phyloP scores from a whole-genome alignment of 352 stramenopile species.

The Phytophthora citrophthora region DNA sequence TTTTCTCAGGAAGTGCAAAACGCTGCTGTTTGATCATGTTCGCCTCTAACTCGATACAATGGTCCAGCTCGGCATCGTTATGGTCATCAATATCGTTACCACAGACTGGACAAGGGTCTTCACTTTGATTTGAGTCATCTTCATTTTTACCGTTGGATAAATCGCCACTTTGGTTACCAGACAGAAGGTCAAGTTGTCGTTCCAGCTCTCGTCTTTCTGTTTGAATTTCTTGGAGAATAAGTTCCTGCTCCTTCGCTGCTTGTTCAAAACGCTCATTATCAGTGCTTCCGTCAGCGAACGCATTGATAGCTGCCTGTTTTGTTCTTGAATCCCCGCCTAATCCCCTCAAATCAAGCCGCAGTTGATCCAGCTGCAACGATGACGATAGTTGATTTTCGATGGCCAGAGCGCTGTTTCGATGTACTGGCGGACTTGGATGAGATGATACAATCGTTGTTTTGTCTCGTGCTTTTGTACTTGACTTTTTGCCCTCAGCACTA shows the following conservation, averaged over 20 bases:
- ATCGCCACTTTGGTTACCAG: slow-evolving; percentile 9
- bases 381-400: slow-evolving; percentile 13
- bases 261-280: slow-evolving; percentile 27
- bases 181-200: slow-evolving; percentile 41
- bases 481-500: slow-evolving; percentile 5
- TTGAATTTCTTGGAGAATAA: slow-evolving; percentile 41
- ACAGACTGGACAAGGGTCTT: slow-evolving; percentile 65
- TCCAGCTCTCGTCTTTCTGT: slow-evolving; percentile 56
- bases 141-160: slow-evolving; percentile 1
- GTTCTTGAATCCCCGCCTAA: not conserved
- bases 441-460: not conserved
- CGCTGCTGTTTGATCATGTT: slow-evolving; percentile 20
- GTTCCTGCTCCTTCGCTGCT: slow-evolving; percentile 27
- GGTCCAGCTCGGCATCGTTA: slow-evolving; percentile 59
- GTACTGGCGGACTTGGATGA: slow-evolving; percentile 3
- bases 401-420: not conserved
- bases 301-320: slow-evolving; percentile 16
- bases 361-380: slow-evolving; percentile 37
- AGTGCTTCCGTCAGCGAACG: slow-evolving; percentile 25
- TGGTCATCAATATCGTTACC: slow-evolving; percentile 60
- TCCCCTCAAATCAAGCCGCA: slow-evolving; percentile 41
- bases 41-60: slow-evolving; percentile 64
- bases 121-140: not conserved
- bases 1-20: not conserved
- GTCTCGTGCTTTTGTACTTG: slow-evolving; percentile 3